Conservation (phyloP, 768 basidiomycete species). For the Epithele typhae region DNA sequence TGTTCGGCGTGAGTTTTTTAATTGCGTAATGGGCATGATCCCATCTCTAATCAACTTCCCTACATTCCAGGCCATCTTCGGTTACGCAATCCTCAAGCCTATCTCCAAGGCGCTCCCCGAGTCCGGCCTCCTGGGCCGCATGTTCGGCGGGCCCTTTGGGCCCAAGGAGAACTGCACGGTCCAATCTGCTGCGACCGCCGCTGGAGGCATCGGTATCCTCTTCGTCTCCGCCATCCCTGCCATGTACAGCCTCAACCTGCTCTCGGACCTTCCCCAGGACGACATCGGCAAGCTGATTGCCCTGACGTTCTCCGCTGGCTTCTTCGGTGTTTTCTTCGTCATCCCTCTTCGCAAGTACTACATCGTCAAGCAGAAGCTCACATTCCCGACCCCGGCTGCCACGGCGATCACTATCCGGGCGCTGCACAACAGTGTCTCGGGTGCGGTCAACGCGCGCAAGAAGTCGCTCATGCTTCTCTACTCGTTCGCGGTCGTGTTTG, state of each 20-base stretch:
- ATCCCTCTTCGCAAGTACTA: slow-evolving; percentile 60
- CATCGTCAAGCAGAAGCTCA: slow-evolving; percentile 57
- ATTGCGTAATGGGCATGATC: not conserved
- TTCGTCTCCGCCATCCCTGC: slow-evolving; percentile 59
- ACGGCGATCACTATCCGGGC: slow-evolving; percentile 64
- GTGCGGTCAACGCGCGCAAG: slow-evolving; percentile 47
- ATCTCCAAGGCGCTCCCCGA: slow-evolving; percentile 46
- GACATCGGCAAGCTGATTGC: slow-evolving; percentile 56
- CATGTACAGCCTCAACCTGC: slow-evolving; percentile 50
- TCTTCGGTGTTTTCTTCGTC: slow-evolving; percentile 66
- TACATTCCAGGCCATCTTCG: slow-evolving; percentile 44
- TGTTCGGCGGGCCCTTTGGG: slow-evolving; percentile 54
- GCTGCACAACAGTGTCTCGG: slow-evolving; percentile 47
- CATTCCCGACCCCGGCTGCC: slow-evolving; percentile 63
- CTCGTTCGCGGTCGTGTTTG: slow-evolving; percentile 43
- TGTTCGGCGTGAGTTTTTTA: slow-evolving; percentile 44
- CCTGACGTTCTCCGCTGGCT: slow-evolving; percentile 47
- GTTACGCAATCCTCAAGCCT: slow-evolving; percentile 57
- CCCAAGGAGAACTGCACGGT: slow-evolving; percentile 67
- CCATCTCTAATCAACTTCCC: not conserved
- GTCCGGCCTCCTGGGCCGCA: slow-evolving; percentile 37
- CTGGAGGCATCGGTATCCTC: slow-evolving; percentile 56
- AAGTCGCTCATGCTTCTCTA: slow-evolving; percentile 49
- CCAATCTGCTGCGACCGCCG: slow-evolving; percentile 53
- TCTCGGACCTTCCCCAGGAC: slow-evolving; percentile 39